Evolutionary conservation across 306 rosid species (phyloP), one percentile per base, ranked within the genome.

Genomic region (Carpinus viminea): DNA sequence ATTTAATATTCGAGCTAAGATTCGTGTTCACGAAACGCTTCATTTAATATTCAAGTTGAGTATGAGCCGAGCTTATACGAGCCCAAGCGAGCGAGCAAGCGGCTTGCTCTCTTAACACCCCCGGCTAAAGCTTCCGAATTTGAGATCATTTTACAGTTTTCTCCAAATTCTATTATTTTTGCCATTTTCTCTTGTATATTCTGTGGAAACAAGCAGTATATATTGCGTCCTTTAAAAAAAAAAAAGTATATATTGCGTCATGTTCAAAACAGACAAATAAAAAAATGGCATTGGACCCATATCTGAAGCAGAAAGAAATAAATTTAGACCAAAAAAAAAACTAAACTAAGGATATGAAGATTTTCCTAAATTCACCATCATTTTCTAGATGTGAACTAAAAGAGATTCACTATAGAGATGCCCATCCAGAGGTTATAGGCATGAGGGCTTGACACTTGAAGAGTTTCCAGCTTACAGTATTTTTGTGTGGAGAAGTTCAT

Each of bases 111-210:
- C 26, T 24, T 24, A 24, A 24, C 59, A 65, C 48, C 54, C 74
- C 60, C 24, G 16, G 76, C 15, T 79, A 31, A 61, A 31, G 69
- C 68, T 13, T 73, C 56, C 43, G 13, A 80, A 59, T 38, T 43
- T 59, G 64, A 65, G 13, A 51, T 26, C 59, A 28, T 6, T 72
- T 28, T 72, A 18, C 26, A 31, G 3, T 66, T 66, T 16, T 17
- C 18, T 34, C 46, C 9, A 31, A 34, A 62, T 62, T 31, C 13
- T 66, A 3, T 65, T 36, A 26, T 38, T 16, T 17, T 36, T 1
- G 0, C 13, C 10, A 17, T 8, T 66, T 38, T 65, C 10, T 65
- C 13, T 1, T 0, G 20, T 34, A 2, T 65, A 36, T 17, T 34
- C 38, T 8, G 13, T 0, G 48, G 36, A 66, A 38, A 4, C 26